Base-by-base conservation (phyloP, 2,329 filamentous ascomycete genomes). In the Penicillium sp. region DNA sequence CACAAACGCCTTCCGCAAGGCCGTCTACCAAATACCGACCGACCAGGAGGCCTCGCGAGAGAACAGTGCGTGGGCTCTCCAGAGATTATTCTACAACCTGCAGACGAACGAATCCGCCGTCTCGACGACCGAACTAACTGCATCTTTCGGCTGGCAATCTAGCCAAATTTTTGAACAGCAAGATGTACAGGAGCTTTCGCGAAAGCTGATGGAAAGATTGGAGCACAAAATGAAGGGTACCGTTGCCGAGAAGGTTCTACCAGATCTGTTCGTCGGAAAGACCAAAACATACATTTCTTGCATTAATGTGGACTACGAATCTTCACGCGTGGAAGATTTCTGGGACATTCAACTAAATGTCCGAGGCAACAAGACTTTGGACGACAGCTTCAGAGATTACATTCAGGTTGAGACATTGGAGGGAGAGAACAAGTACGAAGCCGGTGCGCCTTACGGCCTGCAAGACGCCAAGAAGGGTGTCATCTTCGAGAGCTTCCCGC, bases 321-420 rank as follows among this genome's bases (percentile, higher is more conserved):
- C 92, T 21, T 96, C 92, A 58, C 86, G 93, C 58, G 86, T 94
- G 62, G 94, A 99, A 74, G 95, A 99, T 66, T 99, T 97, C 73
- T 99, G 94, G 94, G 94, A 99, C 71, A 91, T 99, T 56, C 94
- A 99, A 72, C 84, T 99, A 64, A 99, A 97, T 63, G 95, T 99
- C 47, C 89, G 90, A 59, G 92, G 92, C 31, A 97, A 96, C 81
- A 92, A 91, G 77, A 93, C 90, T 58, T 79, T 99, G 31, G 88
- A 96, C 60, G 92, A 95, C 67, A 97, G 93, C 70, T 97, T 99
- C 79, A 87, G 87, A 70, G 92, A 97, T 74, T 99, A 99, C 71
- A 88, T 99, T 64, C 88, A 96, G 68, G 93, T 97, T 34, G 94
- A 99, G 75, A 96, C 92, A 32, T 88, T 99, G 74, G 92, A 97